Evolutionary conservation across 2,329 filamentous ascomycete genomes (phyloP).

Genomic region (Aspergillus niger): DNA sequence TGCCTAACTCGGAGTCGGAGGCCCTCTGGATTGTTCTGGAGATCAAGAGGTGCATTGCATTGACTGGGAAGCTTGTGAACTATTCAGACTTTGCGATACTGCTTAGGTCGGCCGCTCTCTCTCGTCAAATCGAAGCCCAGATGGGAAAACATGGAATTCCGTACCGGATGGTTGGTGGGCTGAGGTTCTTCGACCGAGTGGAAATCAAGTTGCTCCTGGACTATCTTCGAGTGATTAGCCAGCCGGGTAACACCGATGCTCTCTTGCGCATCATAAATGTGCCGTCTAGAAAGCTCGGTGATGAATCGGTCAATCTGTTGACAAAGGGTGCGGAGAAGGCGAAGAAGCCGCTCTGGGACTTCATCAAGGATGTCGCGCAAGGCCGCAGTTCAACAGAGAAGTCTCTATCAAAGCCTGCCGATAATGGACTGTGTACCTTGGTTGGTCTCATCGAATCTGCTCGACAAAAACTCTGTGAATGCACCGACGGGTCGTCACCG

Average conservation of each 20-base stretch:
- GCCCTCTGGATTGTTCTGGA: conserved; percentile 88
- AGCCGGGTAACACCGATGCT: conserved; percentile 85
- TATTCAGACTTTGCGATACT: conserved; percentile 82
- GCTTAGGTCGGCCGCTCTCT: conserved; percentile 79
- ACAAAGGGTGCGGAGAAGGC: conserved; percentile 73
- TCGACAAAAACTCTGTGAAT: conserved; percentile 55
- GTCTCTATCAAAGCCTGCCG: conserved; percentile 57
- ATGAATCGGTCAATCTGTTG: conserved; percentile 71
- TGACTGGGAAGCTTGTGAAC: conserved; percentile 73
- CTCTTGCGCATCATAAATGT: conserved; percentile 81
- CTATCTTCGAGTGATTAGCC: conserved; percentile 81
- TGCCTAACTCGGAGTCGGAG: conserved; percentile 71
- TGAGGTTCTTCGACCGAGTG: conserved; percentile 85
- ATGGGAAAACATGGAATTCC: conserved; percentile 78
- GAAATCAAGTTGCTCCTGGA: conserved; percentile 88
- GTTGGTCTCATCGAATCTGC: conserved; percentile 62
- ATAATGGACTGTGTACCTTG: conserved; percentile 60
- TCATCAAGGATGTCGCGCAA: conserved; percentile 64
- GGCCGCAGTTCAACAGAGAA: conserved; percentile 54
- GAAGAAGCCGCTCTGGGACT: conserved; percentile 71
- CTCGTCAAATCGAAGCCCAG: conserved; percentile 80
- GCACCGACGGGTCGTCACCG: conserved; percentile 42
- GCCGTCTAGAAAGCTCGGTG: conserved; percentile 78
- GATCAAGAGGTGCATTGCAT: conserved; percentile 67
- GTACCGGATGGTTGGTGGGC: conserved; percentile 90